Evolutionary conservation across 2,329 filamentous ascomycete species (phyloP), one percentile per base, ranked within the genome.

Genomic region (Thermothelomyces thermophilus): DNA sequence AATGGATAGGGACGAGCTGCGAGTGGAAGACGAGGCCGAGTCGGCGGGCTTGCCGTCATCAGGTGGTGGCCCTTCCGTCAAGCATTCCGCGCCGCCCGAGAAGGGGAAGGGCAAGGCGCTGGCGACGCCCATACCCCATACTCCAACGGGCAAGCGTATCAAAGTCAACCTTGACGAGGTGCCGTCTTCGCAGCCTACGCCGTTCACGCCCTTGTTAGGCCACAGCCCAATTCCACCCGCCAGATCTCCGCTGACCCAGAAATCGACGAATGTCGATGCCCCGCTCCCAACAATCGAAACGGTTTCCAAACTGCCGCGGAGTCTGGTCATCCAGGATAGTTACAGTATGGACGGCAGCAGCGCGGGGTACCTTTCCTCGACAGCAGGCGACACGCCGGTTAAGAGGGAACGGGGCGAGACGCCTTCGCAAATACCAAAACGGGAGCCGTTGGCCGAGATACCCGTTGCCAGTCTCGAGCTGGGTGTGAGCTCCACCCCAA

Each of bases 241-340:
- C 53, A 63, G 53, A 50, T 74, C 72, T 1, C 73, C 72, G 1
- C 61, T 70, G 8, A 66, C 68, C 54, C 58, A 64, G 28, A 68
- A 62, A 22, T 66, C 64, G 1, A 63, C 63, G 1, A 68, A 67
- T 9, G 56, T 63, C 1, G 52, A 56, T 8, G 59, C 51, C 1
- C 54, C 58, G 4, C 50, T 43, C 10, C 59, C 60, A 2, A 56
- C 55, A 5, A 49, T 57, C 0, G 58, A 58, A 28, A 60, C 55
- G 3, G 34, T 53, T 9, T 47, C 54, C 6, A 66, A 64, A 37
- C 51, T 55, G 10, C 61, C 61, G 8, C 61, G 58, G 46, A 66
- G 58, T 6, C 53, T 70, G n/a, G 67, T 70, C 2, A 69, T 76
- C 17, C 64, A 73, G 44, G 73, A 76, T 50, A 74, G 73, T 8